Evolutionary conservation across 345 rosid species (phyloP), one percentile per base, ranked within the genome.

Genomic region (Passiflora organensis): DNA sequence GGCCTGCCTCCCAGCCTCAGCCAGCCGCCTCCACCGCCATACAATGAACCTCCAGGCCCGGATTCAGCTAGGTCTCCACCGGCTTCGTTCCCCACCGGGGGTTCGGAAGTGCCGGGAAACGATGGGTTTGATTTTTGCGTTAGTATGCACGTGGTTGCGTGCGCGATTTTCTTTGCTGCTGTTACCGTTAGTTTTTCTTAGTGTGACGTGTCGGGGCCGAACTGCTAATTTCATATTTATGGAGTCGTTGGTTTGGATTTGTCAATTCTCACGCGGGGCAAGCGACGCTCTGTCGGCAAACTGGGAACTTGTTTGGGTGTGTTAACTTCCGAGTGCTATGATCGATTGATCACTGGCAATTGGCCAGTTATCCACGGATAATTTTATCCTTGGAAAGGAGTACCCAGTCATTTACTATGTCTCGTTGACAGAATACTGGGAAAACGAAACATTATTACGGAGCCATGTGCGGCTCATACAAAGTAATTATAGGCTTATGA

Each of bases 21-120:
- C 53, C 85, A 82, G 65, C 91, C 87, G 16, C 91, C 85, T 12
- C 87, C 87, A 5, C 87, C 87, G 6, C 80, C 87, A 1, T 77
- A 75, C 63, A 52, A 50, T 6, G 72, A 63, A 60, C 80, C 85
- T 15, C 83, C 81, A 1, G 66, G 79, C 6, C 43, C 72, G 0
- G 83, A 58, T 37, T 25, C 60, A 5, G 54, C 76, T 43, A 60
- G 56, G 11, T 55, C 73, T 5, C 82, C 85, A 9, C 80, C 85
- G 11, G 14, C 51, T 51, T 25, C 63, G 3, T 58, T 59, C 55
- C 43, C n/a, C 6, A 3, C 51, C 51, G 69, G 72, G 12, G 63
- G 58, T 23, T 60, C 78, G 13, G 49, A 60, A 28, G 13, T 54
- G 13, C 47, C 51, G 19, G 59, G 21, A 1, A 65, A 71, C 23